Evolutionary conservation across 2,329 filamentous ascomycete species (phyloP).

Genomic region (Cladosporium sp.): DNA sequence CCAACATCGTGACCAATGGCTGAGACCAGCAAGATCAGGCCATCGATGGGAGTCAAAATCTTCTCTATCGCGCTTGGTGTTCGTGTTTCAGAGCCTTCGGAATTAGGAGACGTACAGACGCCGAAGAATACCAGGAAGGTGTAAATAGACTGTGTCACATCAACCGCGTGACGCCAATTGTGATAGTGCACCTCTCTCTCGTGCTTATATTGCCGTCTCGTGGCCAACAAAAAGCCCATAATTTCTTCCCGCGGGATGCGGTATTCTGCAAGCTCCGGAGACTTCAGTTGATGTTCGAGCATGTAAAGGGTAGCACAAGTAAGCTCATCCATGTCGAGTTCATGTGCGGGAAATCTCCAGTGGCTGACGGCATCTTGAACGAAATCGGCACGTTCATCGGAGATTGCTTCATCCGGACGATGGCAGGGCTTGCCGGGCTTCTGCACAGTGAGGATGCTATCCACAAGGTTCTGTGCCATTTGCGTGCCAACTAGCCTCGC

Average conservation of each 20-base stretch:
- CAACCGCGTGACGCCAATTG: slow-evolving; percentile 95
- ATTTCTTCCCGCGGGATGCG: slow-evolving; percentile 51
- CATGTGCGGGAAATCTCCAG: slow-evolving; percentile 88
- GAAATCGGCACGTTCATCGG: slow-evolving; percentile 51
- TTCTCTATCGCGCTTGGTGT: slow-evolving; percentile 58
- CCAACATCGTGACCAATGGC: slow-evolving; percentile 98
- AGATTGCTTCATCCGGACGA: slow-evolving; percentile 60
- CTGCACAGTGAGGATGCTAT: slow-evolving; percentile 21
- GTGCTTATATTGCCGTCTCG: slow-evolving; percentile 88
- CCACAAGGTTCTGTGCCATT: slow-evolving; percentile 29
- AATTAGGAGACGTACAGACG: slow-evolving; percentile 61
- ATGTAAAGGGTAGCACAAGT: slow-evolving; percentile 81
- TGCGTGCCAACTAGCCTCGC: slow-evolving; percentile 24
- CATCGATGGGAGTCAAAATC: slow-evolving; percentile 80
- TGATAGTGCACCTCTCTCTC: slow-evolving; percentile 58
- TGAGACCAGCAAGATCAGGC: slow-evolving; percentile 81
- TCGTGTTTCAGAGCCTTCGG: slow-evolving; percentile 33
- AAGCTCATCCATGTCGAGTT: slow-evolving; percentile 85
- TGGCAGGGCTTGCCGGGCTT: slow-evolving; percentile 20
- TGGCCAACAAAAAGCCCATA: slow-evolving; percentile 78
- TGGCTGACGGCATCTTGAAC: slow-evolving; percentile 67
- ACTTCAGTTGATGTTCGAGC: slow-evolving; percentile 78
- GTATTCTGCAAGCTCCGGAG: slow-evolving; percentile 72
- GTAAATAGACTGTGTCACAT: slow-evolving; percentile 91
- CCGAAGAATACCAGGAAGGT: slow-evolving; percentile 71